Evolutionary conservation across 208 protist species (phyloP).

Genomic region (Trypanosoma boissoni): DNA sequence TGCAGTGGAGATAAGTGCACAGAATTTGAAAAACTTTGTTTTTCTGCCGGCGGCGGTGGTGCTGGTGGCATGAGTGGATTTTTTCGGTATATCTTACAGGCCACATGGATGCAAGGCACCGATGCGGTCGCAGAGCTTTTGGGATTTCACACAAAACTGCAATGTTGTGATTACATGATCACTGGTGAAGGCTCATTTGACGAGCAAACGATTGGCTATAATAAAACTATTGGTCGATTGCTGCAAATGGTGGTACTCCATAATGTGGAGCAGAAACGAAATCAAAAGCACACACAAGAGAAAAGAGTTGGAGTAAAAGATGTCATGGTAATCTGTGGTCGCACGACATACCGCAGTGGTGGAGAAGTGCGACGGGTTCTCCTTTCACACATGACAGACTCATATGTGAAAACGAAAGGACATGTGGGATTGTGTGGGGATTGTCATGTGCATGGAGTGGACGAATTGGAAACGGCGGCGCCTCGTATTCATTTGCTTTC

Average conservation of each 20-base stretch:
- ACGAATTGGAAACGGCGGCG: neutral
- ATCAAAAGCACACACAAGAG: conserved; percentile 5
- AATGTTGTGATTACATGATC: conserved; percentile 37
- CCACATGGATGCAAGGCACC: conserved; percentile 45
- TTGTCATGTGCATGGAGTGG: neutral
- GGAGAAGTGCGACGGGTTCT: conserved; percentile 2
- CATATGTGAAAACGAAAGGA: neutral
- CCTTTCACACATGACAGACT: conserved; percentile 2
- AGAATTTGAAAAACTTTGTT: conserved; percentile 23
- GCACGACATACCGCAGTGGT: neutral
- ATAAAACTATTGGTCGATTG: conserved; percentile 71
- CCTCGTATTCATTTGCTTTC: conserved; percentile 15
- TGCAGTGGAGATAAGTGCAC: neutral
- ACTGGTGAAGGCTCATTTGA: conserved; percentile 83
- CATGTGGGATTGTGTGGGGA: neutral
- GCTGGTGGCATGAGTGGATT: conserved; percentile 83
- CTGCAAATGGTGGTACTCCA: conserved; percentile 66
- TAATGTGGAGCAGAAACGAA: conserved; percentile 36
- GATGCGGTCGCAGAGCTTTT: conserved; percentile 58
- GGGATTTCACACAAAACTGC: conserved; percentile 18
- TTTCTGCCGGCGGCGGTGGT: conserved; percentile 51
- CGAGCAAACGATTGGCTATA: conserved; percentile 49
- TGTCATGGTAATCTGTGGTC: conserved; percentile 11
- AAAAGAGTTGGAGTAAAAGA: neutral
- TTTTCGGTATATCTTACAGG: conserved; percentile 53